Conservation (phyloP, 2,329 filamentous ascomycete species). For the Leptographium procerum region DNA sequence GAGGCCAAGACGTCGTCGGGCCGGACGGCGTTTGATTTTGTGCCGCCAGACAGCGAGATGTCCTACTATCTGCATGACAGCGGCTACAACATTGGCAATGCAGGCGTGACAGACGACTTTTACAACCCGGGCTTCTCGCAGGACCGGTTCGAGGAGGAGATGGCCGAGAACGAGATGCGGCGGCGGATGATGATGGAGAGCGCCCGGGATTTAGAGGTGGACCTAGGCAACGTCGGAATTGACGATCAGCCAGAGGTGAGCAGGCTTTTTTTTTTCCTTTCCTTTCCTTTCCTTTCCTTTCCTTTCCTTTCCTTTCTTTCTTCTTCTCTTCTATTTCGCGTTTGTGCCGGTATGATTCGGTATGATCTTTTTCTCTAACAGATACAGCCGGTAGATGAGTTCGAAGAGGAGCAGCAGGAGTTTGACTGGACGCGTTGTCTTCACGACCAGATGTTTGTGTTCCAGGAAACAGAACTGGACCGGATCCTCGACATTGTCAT, state of each 20-base stretch:
- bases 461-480: conserved; percentile 87
- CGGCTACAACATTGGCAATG: conserved; percentile 79
- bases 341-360: no score
- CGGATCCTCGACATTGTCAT: conserved; percentile 91
- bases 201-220: conserved; percentile 90
- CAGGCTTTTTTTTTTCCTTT: no score
- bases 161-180: conserved; percentile 92
- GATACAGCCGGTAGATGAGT: conserved; percentile 35
- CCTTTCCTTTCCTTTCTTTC: no score
- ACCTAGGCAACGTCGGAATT: conserved; percentile 87
- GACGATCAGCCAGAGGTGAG: conserved; percentile 87
- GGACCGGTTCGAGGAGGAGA: conserved; percentile 90
- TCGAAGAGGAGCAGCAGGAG: conserved; percentile 81
- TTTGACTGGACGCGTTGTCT: conserved; percentile 93
- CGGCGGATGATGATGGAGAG: conserved; percentile 99
- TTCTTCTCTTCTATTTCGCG: no score
- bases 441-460: conserved; percentile 99
- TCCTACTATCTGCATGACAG: conserved; percentile 91
- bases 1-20: conserved; percentile 92
- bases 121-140: conserved; percentile 88
- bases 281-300: no score
- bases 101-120: conserved; percentile 76
- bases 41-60: conserved; percentile 90
- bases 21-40: conserved; percentile 89
- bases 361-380: no score